These are phyloP conservation scores for Alternaria conjuncta DNA, from an alignment of 2,329 filamentous ascomycete genomes.

Conservation along the genomic window DNA sequence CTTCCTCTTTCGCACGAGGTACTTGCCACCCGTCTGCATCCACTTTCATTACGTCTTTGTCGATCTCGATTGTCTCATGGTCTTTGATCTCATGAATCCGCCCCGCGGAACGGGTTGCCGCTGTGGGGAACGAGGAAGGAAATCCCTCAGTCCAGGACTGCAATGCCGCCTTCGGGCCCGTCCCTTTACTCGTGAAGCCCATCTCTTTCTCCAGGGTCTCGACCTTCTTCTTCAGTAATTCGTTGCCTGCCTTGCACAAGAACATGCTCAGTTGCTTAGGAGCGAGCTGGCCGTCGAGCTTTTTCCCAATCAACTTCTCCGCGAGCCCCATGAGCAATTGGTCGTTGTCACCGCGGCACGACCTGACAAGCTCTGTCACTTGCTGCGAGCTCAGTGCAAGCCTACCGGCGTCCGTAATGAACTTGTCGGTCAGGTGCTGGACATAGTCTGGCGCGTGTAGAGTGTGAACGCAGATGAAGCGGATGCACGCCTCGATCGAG, in stretches of 20 bases:
- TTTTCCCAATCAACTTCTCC: background rate
- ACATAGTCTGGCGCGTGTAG: background rate
- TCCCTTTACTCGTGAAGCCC: background rate
- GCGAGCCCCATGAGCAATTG: background rate
- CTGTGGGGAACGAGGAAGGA: background rate
- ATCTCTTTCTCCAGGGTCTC: background rate
- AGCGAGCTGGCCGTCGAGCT: background rate
- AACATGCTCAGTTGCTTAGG: background rate
- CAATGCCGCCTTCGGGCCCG: background rate
- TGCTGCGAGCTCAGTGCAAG: background rate
- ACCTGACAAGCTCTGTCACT: constrained; percentile 1
- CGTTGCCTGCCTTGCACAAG: background rate
- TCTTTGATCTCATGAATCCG: background rate
- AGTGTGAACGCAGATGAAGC: constrained; percentile 3
- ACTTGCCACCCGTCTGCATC: background rate
- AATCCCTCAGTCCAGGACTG: background rate
- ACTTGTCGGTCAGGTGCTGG: constrained; percentile 2
- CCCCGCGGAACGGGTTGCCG: background rate
- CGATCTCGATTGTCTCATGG: background rate
- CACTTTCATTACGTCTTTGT: background rate
- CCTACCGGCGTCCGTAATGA: background rate
- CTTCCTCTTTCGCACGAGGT: background rate
- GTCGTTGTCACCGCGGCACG: constrained; percentile 2
- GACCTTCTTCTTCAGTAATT: background rate
- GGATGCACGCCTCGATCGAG: background rate